These are phyloP conservation scores for Voacanga thouarsii DNA, from an alignment of 257 asterid genomes.

Conservation along the genomic window DNA sequence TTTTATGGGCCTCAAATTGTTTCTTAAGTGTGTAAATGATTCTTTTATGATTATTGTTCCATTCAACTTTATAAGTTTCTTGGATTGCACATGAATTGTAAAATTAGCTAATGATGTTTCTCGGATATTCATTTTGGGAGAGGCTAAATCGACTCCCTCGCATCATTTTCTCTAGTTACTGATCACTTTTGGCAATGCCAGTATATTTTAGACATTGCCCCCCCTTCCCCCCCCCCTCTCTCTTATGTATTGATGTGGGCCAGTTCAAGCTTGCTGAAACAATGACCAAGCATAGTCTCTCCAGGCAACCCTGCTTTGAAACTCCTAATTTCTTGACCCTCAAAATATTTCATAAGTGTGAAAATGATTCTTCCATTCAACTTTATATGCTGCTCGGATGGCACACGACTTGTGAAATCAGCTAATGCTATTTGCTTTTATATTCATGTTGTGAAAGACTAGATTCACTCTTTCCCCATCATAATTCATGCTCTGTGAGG, in stretches of 20 bases:
- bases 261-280: slow-evolving; percentile 97
- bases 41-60: not conserved
- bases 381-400: not conserved
- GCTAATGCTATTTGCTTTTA: not conserved
- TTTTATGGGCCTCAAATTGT: not conserved
- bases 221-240: no score
- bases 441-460: not conserved
- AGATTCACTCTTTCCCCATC: not conserved
- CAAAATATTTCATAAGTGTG: not conserved
- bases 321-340: slow-evolving; percentile 54
- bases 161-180: slow-evolving; percentile 42
- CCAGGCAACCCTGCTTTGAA: slow-evolving; percentile 90
- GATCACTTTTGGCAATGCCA: slow-evolving; percentile 29
- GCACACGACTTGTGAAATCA: not conserved
- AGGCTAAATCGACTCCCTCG: not conserved
- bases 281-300: slow-evolving; percentile 84
- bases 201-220: slow-evolving; percentile 73
- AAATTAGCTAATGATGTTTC: not conserved
- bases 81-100: not conserved
- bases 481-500: slow-evolving; percentile 11
- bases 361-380: not conserved
- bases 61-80: not conserved
- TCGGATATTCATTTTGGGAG: not conserved
- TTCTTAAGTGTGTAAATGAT: not conserved
- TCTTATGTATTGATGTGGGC: slow-evolving; percentile 85